Base-by-base conservation (phyloP, 1,284 basidiomycete genomes). In the Apiotrichum veenhuisii region DNA sequence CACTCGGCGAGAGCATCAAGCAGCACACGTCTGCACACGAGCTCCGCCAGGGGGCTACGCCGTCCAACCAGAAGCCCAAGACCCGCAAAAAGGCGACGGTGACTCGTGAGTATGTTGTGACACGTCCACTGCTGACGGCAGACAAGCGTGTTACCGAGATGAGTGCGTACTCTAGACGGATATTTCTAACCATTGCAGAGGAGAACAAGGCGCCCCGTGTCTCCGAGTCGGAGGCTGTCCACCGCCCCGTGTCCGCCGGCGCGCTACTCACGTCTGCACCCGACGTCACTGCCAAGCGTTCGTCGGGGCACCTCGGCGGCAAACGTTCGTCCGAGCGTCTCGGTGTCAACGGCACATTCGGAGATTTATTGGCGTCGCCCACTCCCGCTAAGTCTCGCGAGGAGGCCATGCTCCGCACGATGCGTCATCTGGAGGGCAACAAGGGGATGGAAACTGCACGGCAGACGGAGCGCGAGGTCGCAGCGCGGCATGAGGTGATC, bases 1-100 rank as follows among this genome's bases (percentile, higher is more conserved):
- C 71, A 17, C 50, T 73, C 1, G 70, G 72, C 15, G 72, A 72
- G 58, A 64, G 62, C 25, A 71, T 74, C 64, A 74, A 68, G 56
- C 72, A 72, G 48, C 67, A 69, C 50, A 67, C 69, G 1, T 59
- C 46, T 40, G 50, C 53, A 30, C 23, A 44, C 3, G 56, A 60
- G 23, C 23, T 58, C 5, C 57, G 57, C 23, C 26, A 43, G 5
- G 40, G 37, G 14, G 20, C 14, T 11, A 34, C 37, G 17, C 23
- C 22, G 20, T 25, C n/a, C n/a, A 9, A 11, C 33, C 18, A 3
- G 15, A 38, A 40, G n/a, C 9, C 34, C 17, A 26, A 33, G 23
- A 9, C 20, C 25, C 26, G n/a, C 18, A 30, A 46, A 27, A 46
- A 46, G 20, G n/a, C n/a, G n/a, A n/a, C n/a, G n/a, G n/a, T n/a